Percentiles rank a stretch among this genome's conserved stretches.
These are phyloP conservation scores for Leptosphaerulina australis DNA, from an alignment of 2,329 filamentous ascomycete genomes.

Conservation along the genomic window DNA sequence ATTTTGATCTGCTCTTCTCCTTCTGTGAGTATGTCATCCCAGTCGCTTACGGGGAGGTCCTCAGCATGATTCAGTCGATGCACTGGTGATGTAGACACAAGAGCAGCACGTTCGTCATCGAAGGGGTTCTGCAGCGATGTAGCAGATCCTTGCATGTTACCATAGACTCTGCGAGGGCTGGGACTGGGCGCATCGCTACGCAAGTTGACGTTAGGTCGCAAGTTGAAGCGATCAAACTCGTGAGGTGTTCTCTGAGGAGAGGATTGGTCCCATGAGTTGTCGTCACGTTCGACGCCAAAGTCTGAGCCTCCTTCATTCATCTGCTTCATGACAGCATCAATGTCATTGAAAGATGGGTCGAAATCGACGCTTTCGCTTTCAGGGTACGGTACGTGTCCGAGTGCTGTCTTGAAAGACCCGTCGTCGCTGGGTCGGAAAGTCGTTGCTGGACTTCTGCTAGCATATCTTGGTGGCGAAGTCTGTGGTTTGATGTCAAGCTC, in stretches of 20 bases:
- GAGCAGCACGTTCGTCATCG: constrained; percentile 66
- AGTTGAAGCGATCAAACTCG: constrained; percentile 39
- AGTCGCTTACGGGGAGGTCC: constrained; percentile 79
- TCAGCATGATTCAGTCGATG: constrained; percentile 68
- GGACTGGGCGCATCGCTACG: constrained; percentile 76
- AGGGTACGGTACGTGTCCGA: constrained; percentile 40
- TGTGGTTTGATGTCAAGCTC: constrained; percentile 17
- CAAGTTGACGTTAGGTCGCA: constrained; percentile 51
- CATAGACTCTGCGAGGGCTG: constrained; percentile 63
- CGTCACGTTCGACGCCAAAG: constrained; percentile 71
- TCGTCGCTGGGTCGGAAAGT: constrained; percentile 50
- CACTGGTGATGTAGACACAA: constrained; percentile 62
- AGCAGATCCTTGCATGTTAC: constrained; percentile 42
- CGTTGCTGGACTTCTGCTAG: constrained; percentile 48
- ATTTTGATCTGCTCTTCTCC: constrained; percentile 77
- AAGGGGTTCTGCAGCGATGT: constrained; percentile 59
- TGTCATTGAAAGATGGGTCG: constrained; percentile 72
- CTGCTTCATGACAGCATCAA: constrained; percentile 90
- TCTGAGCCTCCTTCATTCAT: constrained; percentile 76
- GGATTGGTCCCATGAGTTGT: constrained; percentile 51
- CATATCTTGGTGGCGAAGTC: constrained; percentile 26
- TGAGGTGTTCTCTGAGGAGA: constrained; percentile 43
- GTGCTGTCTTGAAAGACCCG: constrained; percentile 48
- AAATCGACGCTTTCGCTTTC: constrained; percentile 48
- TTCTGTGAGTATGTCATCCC: constrained; percentile 87